Evolutionary conservation across 768 basidiomycete genomes (phyloP).

Genomic region (Exsudoporus frostii): DNA sequence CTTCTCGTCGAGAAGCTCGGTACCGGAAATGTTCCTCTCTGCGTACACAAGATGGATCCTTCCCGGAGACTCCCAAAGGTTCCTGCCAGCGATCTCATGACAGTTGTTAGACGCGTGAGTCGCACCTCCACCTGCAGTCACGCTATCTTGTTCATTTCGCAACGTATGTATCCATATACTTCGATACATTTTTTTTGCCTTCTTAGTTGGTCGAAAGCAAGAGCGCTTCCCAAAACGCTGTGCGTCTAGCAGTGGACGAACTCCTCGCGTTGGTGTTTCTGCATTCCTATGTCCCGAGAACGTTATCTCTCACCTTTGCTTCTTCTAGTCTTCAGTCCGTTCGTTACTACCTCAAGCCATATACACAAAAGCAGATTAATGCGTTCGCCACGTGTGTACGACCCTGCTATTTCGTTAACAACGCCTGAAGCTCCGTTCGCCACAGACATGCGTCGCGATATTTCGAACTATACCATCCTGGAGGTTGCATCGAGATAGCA

Average conservation of each 20-base stretch:
- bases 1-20: constrained; percentile 87
- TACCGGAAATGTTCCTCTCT: constrained; percentile 72
- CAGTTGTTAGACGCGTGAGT: constrained; percentile 75
- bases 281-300: constrained; percentile 15
- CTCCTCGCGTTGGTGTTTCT: constrained; percentile 62
- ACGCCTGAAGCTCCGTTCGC: constrained; percentile 26
- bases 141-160: constrained; percentile 29
- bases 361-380: constrained; percentile 83
- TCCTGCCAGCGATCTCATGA: constrained; percentile 61
- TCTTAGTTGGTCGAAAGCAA: constrained; percentile 59
- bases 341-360: constrained; percentile 71
- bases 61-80: constrained; percentile 75
- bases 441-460: constrained; percentile 83
- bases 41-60: constrained; percentile 89
- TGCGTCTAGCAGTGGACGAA: constrained; percentile 73
- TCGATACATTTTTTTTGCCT: constrained; percentile 19
- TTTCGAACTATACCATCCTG: constrained; percentile 81
- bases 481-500: constrained; percentile 82
- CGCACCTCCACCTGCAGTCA: constrained; percentile 18
- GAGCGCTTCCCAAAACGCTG: constrained; percentile 51
- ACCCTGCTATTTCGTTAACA: constrained; percentile 25
- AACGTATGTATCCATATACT: constrained; percentile 18
- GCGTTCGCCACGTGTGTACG: constrained; percentile 85
- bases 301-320: constrained; percentile 12
- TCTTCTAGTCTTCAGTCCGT: constrained; percentile 62